These are phyloP conservation scores for Delphinella strobiligena DNA, from an alignment of 2,329 filamentous ascomycete genomes.

Conservation along the genomic window DNA sequence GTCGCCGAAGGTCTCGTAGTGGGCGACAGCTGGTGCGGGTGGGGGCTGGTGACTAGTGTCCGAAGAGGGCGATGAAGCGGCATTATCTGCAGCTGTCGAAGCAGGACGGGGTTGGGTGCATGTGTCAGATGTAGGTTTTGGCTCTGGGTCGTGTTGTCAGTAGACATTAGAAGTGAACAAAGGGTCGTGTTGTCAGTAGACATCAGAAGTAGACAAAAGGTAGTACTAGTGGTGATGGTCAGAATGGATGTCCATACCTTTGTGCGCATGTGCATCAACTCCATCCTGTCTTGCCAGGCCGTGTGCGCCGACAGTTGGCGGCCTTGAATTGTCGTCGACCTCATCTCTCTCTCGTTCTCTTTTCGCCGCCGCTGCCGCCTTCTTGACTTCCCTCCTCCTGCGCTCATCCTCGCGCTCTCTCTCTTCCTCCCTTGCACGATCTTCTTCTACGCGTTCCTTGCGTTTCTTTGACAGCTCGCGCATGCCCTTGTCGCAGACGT, in stretches of 20 bases:
- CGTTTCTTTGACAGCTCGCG: slow-evolving; percentile 53
- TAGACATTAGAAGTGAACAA: too few relatives aligned
- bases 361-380: slow-evolving; percentile 46
- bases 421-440: slow-evolving; percentile 38
- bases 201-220: slow-evolving; percentile 9
- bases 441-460: slow-evolving; percentile 47
- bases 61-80: slow-evolving; percentile 44
- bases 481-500: slow-evolving; percentile 62
- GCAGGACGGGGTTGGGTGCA: slow-evolving; percentile 14
- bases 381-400: slow-evolving; percentile 17
- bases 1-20: slow-evolving; percentile 76
- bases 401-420: slow-evolving; percentile 38
- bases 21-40: slow-evolving; percentile 50
- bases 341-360: slow-evolving; percentile 36
- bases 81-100: slow-evolving; percentile 40
- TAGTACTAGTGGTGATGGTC: slow-evolving; percentile 1
- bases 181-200: neutral
- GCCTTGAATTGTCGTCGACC: slow-evolving; percentile 42
- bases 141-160: too few relatives aligned
- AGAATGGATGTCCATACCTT: slow-evolving; percentile 37
- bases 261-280: slow-evolving; percentile 34
- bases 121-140: slow-evolving; percentile 18
- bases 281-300: slow-evolving; percentile 53
- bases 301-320: slow-evolving; percentile 50
- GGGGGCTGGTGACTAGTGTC: slow-evolving; percentile 46